A percentile compares a stretch with the other conserved stretches of the same genome.
Conservation (phyloP, 805 yeast species). For the Phaffomyces thermotolerans region DNA sequence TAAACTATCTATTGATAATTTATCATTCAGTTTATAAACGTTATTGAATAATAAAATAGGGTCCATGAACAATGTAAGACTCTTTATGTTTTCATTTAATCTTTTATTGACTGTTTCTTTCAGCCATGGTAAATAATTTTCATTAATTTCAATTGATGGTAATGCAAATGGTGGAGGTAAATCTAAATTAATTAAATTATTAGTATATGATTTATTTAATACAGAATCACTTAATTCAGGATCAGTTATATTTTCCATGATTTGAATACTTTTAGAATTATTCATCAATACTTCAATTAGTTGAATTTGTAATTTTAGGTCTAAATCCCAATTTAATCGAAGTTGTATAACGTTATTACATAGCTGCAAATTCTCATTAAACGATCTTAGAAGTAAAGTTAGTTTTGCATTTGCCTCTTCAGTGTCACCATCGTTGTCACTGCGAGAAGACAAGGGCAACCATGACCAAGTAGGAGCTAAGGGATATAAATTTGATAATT, state of each 20-base stretch:
- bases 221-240: conserved; percentile 31
- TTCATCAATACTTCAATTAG: conserved; percentile 25
- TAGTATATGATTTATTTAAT: conserved; percentile 22
- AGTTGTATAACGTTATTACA: conserved; percentile 30
- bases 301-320: conserved; percentile 23
- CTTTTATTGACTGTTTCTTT: conserved; percentile 21
- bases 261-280: conserved; percentile 24
- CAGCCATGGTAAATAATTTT: conserved; percentile 26
- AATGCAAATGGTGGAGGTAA: conserved; percentile 29
- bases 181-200: conserved; percentile 13
- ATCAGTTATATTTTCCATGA: conserved; percentile 35
- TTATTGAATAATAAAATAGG: conserved; percentile 32
- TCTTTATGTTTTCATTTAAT: conserved; percentile 20
- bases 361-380: conserved; percentile 16
- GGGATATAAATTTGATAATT: conserved; percentile 26
- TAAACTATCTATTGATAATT: conserved; percentile 29
- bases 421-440: conserved; percentile 16
- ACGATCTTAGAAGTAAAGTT: conserved; percentile 20
- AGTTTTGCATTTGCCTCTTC: conserved; percentile 26
- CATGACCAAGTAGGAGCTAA: conserved; percentile 36
- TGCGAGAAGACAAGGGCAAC: conserved; percentile 12
- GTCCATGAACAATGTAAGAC: conserved; percentile 31
- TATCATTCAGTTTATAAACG: conserved; percentile 17
- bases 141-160: conserved; percentile 25
- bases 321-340: conserved; percentile 37